These are phyloP conservation scores for Candida easanensis DNA, from an alignment of 805 yeast species.

Conservation along the genomic window DNA sequence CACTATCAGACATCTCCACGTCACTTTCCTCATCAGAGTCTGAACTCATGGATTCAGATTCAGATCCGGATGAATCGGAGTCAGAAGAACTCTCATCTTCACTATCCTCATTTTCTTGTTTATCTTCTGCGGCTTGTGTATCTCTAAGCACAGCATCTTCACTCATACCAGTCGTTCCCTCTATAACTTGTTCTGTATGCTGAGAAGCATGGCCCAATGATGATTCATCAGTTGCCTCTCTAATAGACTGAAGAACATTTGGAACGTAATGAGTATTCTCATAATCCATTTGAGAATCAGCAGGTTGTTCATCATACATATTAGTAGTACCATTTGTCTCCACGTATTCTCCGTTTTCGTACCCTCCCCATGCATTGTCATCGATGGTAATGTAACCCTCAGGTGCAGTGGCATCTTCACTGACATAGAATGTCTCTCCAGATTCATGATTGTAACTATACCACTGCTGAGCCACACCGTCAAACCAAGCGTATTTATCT, in stretches of 20 bases:
- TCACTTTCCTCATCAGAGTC: background rate
- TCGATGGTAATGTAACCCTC: background rate
- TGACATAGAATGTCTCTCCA: conserved; percentile 3
- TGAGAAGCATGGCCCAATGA: background rate
- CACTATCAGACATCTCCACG: conserved; percentile 1
- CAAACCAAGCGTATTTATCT: conserved; percentile 7
- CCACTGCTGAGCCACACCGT: conserved; percentile 7
- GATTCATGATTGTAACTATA: conserved; percentile 2
- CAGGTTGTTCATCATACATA: background rate
- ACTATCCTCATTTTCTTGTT: conserved; percentile 7
- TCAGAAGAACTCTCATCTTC: background rate
- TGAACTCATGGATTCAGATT: background rate
- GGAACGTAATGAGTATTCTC: too few relatives aligned
- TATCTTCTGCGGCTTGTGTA: background rate
- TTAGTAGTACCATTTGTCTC: background rate
- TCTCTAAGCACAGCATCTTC: background rate
- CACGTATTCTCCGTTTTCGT: background rate
- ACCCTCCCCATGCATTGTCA: background rate
- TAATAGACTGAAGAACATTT: background rate
- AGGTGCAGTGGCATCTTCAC: conserved; percentile 7
- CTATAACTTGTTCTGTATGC: background rate
- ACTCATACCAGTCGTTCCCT: too few relatives aligned
- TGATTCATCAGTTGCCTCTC: background rate
- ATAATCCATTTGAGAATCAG: too few relatives aligned
- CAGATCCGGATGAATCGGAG: background rate